These are phyloP conservation scores for Epichloe sp. DNA, from an alignment of 2,329 filamentous ascomycete species.

Conservation along the genomic window DNA sequence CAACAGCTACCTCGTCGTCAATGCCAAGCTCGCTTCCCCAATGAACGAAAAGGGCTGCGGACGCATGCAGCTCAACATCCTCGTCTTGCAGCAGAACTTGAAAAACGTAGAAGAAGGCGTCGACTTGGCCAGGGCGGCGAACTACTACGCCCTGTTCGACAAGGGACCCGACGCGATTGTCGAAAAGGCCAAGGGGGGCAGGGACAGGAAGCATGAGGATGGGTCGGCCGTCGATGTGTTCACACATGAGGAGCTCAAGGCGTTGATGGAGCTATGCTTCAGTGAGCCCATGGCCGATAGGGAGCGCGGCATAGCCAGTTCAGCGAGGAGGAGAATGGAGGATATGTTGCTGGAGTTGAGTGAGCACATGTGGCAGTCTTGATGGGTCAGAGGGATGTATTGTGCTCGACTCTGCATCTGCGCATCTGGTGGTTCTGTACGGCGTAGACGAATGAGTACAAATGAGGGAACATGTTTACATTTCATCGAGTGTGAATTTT, in stretches of 20 bases:
- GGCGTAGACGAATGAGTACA: not conserved
- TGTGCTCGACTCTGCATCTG: not conserved
- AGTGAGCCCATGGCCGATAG: conserved; percentile 53
- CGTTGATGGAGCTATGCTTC: conserved; percentile 52
- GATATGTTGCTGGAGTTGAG: conserved; percentile 58
- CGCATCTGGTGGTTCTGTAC: not conserved
- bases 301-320: conserved; percentile 52
- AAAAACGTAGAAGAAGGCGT: conserved; percentile 76
- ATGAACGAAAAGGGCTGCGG: conserved; percentile 77
- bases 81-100: conserved; percentile 91
- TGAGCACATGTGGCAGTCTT: conserved; percentile 57
- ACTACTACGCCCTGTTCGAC: conserved; percentile 58
- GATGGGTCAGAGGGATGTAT: conserved; percentile 1
- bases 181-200: conserved; percentile 40
- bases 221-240: conserved; percentile 31
- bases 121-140: conserved; percentile 46
- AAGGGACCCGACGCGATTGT: conserved; percentile 53
- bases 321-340: conserved; percentile 55
- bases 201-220: conserved; percentile 21
- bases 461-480: not conserved
- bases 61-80: conserved; percentile 86
- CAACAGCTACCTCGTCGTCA: conserved; percentile 64
- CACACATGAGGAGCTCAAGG: conserved; percentile 53
- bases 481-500: no score
- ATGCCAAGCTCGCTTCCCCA: conserved; percentile 55